These are phyloP conservation scores for Fomitopsis pinicola DNA, from an alignment of 1,284 basidiomycete genomes.

Conservation along the genomic window DNA sequence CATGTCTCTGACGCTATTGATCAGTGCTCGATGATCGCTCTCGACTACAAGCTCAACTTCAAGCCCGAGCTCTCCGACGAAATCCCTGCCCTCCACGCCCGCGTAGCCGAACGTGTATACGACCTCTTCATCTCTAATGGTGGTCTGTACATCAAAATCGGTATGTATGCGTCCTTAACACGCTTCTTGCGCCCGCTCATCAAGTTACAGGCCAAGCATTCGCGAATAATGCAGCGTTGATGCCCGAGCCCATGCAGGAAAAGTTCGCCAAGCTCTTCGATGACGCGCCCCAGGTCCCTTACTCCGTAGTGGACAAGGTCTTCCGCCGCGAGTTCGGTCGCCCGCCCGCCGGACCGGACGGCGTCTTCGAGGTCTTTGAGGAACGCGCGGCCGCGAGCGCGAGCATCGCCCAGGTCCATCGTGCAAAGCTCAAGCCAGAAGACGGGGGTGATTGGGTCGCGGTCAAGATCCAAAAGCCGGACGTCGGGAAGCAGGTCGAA, in stretches of 20 bases:
- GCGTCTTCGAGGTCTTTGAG: constrained; percentile 77
- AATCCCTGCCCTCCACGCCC: constrained; percentile 76
- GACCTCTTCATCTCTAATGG: constrained; percentile 76
- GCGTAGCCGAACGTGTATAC: constrained; percentile 77
- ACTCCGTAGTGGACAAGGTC: constrained; percentile 66
- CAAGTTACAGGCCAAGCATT: constrained; percentile 58
- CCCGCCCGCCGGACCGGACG: constrained; percentile 58
- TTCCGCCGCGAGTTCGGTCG: constrained; percentile 70
- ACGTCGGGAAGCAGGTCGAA: constrained; percentile 79
- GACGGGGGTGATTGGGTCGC: constrained; percentile 60
- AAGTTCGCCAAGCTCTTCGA: constrained; percentile 84
- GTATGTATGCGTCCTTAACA: constrained; percentile 32
- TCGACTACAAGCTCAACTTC: constrained; percentile 87
- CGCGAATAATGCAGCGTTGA: constrained; percentile 78
- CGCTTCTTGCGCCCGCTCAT: background rate
- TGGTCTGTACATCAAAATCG: constrained; percentile 89
- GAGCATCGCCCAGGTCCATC: constrained; percentile 87
- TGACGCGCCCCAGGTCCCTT: constrained; percentile 80
- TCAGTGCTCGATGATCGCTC: constrained; percentile 61
- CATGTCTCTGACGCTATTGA: too few species aligned
- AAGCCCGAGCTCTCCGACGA: constrained; percentile 55
- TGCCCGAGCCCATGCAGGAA: constrained; percentile 78
- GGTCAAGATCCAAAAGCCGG: constrained; percentile 91
- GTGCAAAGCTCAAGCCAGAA: constrained; percentile 57
- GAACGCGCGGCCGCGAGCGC: constrained; percentile 76